phyloP scores from a whole-genome alignment of 805 yeast genomes.

The Ogataea methanolica region DNA sequence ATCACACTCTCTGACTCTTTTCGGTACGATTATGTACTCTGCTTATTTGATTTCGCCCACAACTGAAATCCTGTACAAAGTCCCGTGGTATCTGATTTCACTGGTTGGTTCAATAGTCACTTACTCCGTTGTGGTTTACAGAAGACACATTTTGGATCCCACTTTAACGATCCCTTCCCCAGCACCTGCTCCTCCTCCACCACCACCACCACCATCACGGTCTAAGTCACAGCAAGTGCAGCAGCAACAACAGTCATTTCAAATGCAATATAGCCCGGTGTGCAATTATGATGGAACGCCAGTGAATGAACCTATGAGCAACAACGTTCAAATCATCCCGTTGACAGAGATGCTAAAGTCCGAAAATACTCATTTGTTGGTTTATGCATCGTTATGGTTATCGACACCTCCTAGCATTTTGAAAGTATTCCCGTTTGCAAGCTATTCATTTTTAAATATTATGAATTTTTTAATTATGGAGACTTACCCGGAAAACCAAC shows the following conservation, averaged over 20 bases:
- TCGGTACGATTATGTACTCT: constrained; percentile 14
- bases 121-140: constrained; percentile 26
- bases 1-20: constrained; percentile 18
- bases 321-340: constrained; percentile 16
- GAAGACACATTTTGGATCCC: constrained; percentile 20
- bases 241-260: no score
- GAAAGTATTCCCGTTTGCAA: constrained; percentile 37
- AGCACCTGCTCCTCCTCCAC: background rate
- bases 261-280: no score
- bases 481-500: constrained; percentile 27
- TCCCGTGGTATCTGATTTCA: constrained; percentile 18
- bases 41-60: constrained; percentile 5
- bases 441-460: constrained; percentile 37
- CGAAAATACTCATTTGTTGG: constrained; percentile 37
- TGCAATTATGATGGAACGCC: no score
- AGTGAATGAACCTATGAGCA: background rate
- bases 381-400: constrained; percentile 35
- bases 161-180: constrained; percentile 4
- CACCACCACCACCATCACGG: no score
- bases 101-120: constrained; percentile 25
- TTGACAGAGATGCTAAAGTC: constrained; percentile 34
- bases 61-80: constrained; percentile 3
- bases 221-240: no score
- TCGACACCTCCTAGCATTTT: constrained; percentile 28
- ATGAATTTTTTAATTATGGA: constrained; percentile 31